Base-by-base conservation (phyloP, 352 stramenopile genomes). In the Phytophthora pseudosyringae region DNA sequence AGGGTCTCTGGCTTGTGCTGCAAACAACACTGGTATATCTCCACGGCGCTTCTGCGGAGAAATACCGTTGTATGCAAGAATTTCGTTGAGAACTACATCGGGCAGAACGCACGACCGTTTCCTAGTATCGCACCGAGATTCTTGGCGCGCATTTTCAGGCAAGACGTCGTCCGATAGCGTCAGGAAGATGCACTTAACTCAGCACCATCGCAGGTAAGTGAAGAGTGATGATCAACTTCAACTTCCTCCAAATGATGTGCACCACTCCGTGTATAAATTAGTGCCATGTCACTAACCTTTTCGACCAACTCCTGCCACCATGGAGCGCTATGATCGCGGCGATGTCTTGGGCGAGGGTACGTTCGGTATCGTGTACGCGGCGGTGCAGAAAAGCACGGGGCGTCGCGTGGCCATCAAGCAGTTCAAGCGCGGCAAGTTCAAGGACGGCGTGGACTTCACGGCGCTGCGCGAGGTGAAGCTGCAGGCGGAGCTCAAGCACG, bases 351-450 rank as follows among this genome's bases (percentile, higher is more conserved):
- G 88, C 56, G 86, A 96, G 74, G 88, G 88, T 80, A 95, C 88
- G 57, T 96, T 94, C 79, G 88, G 88, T 86, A 85, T 94, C 67
- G 88, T 96, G 59, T 86, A 92, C 67, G 73, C 84, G 2, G 86
- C 86, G 25, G 75, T 88, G 38, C 86, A 96, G 65, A 92, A 90
- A 62, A 82, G 76, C 67, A 89, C 86, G 21, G 78, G 81, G 3
- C 70, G 83, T 29, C 68, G 66, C 25, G 88, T 96, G 31, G 88
- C 88, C 35, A 94, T 96, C 59, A 96, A 96, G 68, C 80, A 94
- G 72, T 96, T 96, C 69, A 96, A 96, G 69, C 84, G 87, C 38
- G 85, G 86, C 41, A 93, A 96, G 56, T 94, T 94, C 64, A 94
- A 96, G 67, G 86, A 96, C 57, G 84, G 88, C 40, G 84, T 97